These are phyloP conservation scores for Colletotrichum echinochloae DNA, from an alignment of 2,329 filamentous ascomycete species.

Conservation along the genomic window DNA sequence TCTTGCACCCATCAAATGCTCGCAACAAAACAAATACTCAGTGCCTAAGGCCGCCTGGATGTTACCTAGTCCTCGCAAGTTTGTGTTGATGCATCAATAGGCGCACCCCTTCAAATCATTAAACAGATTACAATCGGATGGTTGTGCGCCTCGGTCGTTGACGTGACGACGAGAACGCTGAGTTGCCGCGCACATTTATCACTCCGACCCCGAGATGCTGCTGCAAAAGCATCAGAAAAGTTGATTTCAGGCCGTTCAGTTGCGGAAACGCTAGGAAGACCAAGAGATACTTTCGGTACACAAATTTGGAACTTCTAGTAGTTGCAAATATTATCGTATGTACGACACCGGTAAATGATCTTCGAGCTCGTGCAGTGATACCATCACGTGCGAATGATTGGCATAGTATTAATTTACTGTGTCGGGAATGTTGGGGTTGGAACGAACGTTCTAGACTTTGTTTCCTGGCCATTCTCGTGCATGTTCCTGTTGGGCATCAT, in stretches of 20 bases:
- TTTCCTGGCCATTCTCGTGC: not conserved
- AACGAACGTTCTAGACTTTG: not conserved
- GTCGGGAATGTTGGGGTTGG: not conserved
- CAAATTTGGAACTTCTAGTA: not conserved
- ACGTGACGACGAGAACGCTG: too few relatives aligned
- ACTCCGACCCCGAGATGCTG: too few relatives aligned
- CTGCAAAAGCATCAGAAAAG: too few relatives aligned
- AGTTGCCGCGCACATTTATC: too few relatives aligned
- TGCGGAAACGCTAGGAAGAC: not conserved
- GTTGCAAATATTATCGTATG: not conserved
- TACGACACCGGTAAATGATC: not conserved
- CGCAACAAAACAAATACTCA: too few relatives aligned
- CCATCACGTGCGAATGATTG: not conserved
- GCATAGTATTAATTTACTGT: not conserved
- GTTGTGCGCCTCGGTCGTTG: too few relatives aligned
- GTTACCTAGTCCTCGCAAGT: not conserved
- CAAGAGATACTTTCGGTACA: not conserved
- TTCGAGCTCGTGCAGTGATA: not conserved
- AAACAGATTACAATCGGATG: too few relatives aligned
- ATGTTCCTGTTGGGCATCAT: not conserved
- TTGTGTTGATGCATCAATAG: not conserved
- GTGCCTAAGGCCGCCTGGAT: not conserved
- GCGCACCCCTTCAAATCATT: too few relatives aligned
- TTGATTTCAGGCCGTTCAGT: not conserved
- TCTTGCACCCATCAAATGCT: not conserved